These are phyloP conservation scores for Boletellus ananiceps DNA, from an alignment of 768 basidiomycete genomes.

Conservation along the genomic window DNA sequence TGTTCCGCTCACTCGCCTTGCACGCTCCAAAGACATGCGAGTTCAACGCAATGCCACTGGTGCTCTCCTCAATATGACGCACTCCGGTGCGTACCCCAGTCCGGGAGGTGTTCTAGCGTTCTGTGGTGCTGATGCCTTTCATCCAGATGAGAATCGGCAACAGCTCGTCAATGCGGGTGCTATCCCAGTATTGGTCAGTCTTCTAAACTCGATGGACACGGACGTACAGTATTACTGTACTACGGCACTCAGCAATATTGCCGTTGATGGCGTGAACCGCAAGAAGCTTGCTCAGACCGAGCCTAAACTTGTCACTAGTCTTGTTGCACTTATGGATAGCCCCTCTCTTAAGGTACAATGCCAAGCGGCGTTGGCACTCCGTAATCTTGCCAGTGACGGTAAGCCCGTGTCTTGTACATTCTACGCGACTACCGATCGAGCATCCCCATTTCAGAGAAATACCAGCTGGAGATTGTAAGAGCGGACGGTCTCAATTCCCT, in stretches of 20 bases:
- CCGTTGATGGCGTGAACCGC: conserved; percentile 91
- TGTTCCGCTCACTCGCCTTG: conserved; percentile 91
- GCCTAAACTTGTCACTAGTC: conserved; percentile 88
- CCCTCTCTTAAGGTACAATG: conserved; percentile 98
- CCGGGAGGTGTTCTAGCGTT: neutral
- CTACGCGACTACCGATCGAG: conserved; percentile 6
- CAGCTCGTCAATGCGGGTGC: conserved; percentile 98
- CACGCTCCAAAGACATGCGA: conserved; percentile 97
- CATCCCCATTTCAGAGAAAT: conserved; percentile 67
- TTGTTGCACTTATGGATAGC: conserved; percentile 96
- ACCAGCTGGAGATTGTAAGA: conserved; percentile 97
- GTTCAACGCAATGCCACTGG: conserved; percentile 99
- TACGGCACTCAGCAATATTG: conserved; percentile 96
- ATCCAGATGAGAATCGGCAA: conserved; percentile 91
- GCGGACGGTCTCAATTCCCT: conserved; percentile 89
- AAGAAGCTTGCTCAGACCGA: conserved; percentile 93
- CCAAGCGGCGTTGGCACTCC: conserved; percentile 91
- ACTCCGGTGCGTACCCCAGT: conserved; percentile 64
- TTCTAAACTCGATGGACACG: conserved; percentile 95
- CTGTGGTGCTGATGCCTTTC: conserved; percentile 3
- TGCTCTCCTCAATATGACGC: conserved; percentile 97
- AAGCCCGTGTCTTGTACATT: conserved; percentile 13
- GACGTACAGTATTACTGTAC: conserved; percentile 99
- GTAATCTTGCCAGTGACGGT: conserved; percentile 98
- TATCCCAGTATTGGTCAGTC: conserved; percentile 91